phyloP scores from a whole-genome alignment of 345 rosid species.

The Syzygium oleosum region DNA sequence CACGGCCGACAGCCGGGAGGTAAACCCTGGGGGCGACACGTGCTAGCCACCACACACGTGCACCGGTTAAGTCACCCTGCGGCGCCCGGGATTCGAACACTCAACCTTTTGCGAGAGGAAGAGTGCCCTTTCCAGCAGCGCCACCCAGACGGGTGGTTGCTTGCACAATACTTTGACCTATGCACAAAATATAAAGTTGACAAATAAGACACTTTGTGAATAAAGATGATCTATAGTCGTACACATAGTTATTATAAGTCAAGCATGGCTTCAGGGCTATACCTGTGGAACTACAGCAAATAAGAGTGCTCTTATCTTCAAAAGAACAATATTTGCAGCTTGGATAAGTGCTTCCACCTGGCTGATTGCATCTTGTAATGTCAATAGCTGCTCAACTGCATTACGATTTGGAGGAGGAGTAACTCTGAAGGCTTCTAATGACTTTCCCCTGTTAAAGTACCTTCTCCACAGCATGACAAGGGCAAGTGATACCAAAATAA shows the following conservation, averaged over 20 bases:
- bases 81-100: no score
- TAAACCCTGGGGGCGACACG: no score
- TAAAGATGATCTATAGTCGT: neutral
- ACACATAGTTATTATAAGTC: neutral
- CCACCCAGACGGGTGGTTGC: no score
- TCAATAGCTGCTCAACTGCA: slow-evolving; percentile 85
- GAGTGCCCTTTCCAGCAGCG: no score
- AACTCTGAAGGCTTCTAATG: slow-evolving; percentile 54
- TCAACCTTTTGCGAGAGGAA: no score
- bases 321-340: slow-evolving; percentile 61
- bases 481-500: slow-evolving; percentile 35
- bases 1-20: no score
- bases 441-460: slow-evolving; percentile 38
- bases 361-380: slow-evolving; percentile 66
- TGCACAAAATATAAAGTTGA: neutral
- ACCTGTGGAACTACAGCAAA: slow-evolving; percentile 85
- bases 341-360: slow-evolving; percentile 72
- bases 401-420: slow-evolving; percentile 62
- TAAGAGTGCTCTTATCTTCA: slow-evolving; percentile 82
- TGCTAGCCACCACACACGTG: no score
- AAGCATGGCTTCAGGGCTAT: neutral
- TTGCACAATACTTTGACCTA: neutral
- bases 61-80: no score
- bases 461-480: slow-evolving; percentile 58
- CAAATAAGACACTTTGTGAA: neutral